Evolutionary conservation across 2,329 filamentous ascomycete species (phyloP).

Genomic region (Trichophyton verrucosum): DNA sequence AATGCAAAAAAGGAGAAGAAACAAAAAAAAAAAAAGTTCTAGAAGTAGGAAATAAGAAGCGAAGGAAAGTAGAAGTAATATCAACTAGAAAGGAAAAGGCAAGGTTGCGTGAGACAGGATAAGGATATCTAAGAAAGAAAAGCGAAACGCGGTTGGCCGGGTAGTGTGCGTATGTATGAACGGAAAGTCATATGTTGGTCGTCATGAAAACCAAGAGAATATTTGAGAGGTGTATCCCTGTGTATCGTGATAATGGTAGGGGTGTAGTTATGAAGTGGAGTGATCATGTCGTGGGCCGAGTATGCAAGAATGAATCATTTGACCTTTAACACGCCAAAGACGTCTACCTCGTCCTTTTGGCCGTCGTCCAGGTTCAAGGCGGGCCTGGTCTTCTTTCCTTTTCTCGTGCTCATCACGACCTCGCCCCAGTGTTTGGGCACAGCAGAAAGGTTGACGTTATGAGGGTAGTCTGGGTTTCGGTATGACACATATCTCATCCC

Average conservation of each 20-base stretch:
- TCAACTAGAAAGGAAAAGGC: neutral
- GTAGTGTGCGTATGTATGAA: neutral
- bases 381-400: slow-evolving; percentile 19
- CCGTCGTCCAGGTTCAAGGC: slow-evolving; percentile 15
- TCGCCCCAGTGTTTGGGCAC: slow-evolving; percentile 34
- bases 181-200: neutral
- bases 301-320: slow-evolving; percentile 6
- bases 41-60: neutral
- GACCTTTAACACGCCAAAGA: slow-evolving; percentile 31
- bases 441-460: slow-evolving; percentile 12
- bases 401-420: slow-evolving; percentile 31
- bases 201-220: neutral
- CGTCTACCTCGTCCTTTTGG: slow-evolving; percentile 23
- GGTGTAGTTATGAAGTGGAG: neutral
- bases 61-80: neutral
- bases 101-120: neutral
- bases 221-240: neutral
- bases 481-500: slow-evolving; percentile 13
- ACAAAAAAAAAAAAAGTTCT: neutral
- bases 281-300: neutral
- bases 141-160: no score
- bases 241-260: neutral
- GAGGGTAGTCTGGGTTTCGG: neutral
- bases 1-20: neutral
- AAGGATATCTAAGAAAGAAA: neutral